Evolutionary conservation across 2,329 filamentous ascomycete species (phyloP).

Genomic region (Trichoderma atrobrunneum): DNA sequence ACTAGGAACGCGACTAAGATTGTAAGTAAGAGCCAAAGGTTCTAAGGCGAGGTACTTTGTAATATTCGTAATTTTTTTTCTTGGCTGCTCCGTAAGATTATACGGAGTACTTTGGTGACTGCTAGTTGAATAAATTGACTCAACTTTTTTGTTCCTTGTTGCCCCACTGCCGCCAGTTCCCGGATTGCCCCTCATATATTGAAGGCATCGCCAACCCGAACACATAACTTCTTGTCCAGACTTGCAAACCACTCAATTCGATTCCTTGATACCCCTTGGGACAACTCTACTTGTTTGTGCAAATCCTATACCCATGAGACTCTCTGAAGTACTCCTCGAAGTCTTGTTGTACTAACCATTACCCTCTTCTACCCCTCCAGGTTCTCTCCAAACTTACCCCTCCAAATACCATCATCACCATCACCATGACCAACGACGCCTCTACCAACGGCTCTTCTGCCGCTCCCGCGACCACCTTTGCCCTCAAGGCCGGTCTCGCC

Average conservation of each 20-base stretch:
- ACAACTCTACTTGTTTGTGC: not conserved
- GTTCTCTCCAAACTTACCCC: not conserved
- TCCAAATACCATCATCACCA: not conserved
- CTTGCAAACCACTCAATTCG: not conserved
- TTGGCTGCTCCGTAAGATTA: not conserved
- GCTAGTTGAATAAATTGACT: not conserved
- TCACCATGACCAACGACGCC: slow-evolving; percentile 36
- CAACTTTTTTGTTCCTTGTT: not conserved
- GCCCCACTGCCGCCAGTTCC: not conserved
- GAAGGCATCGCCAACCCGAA: slow-evolving; percentile 13
- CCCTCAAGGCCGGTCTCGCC: slow-evolving; percentile 90
- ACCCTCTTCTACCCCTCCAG: not conserved
- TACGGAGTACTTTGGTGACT: not conserved
- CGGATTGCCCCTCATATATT: slow-evolving; percentile 12
- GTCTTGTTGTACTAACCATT: not conserved
- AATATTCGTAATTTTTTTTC: not conserved
- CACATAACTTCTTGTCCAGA: not conserved
- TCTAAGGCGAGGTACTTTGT: not conserved
- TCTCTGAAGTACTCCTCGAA: not conserved
- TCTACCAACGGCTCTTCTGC: slow-evolving; percentile 29
- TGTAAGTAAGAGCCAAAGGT: not conserved
- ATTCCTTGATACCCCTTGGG: not conserved
- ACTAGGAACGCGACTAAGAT: not conserved
- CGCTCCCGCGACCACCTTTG: slow-evolving; percentile 54
- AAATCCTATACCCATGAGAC: not conserved